Percentiles rank a stretch among this genome's conserved stretches.
Evolutionary conservation across 805 yeast genomes (phyloP).

Genomic region (Zygoascus biomembranicola): DNA sequence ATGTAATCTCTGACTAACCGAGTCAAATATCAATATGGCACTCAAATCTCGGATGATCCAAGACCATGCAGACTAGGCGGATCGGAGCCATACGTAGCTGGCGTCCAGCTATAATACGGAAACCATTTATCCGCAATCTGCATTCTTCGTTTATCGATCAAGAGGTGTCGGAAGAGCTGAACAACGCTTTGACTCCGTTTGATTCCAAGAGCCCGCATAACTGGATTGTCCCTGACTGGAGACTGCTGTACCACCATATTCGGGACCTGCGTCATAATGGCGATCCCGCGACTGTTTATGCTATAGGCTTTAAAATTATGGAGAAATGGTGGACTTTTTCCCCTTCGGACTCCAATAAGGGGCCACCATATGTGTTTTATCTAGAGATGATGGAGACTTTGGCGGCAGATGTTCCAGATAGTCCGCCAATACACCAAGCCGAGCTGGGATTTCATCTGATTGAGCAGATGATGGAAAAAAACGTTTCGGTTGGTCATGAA

Average conservation of each 20-base stretch:
- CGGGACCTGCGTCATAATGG: not conserved
- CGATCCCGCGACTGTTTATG: not conserved
- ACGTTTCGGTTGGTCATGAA: not conserved
- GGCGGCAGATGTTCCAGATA: conserved; percentile 5
- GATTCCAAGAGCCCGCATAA: not conserved
- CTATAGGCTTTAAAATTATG: not conserved
- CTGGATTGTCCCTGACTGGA: not conserved
- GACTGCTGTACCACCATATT: not conserved
- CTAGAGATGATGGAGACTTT: conserved; percentile 14
- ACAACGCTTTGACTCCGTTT: not conserved
- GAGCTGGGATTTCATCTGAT: conserved; percentile 1
- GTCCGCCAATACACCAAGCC: conserved; percentile 1
- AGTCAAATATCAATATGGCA: no score
- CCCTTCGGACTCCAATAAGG: not conserved
- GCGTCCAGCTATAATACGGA: not conserved
- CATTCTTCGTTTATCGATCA: not conserved
- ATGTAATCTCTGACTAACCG: no score
- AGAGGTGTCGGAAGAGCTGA: not conserved
- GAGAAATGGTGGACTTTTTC: not conserved
- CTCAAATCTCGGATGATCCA: no score
- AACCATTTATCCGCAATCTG: not conserved
- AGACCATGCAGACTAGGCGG: no score
- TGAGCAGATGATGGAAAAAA: conserved; percentile 1
- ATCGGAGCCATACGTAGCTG: not conserved
- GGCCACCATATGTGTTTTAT: conserved; percentile 9